A percentile compares a stretch with the other conserved stretches of the same genome.
Evolutionary conservation across 208 protist species (phyloP).

Genomic region (Acanthamoeba quina): DNA sequence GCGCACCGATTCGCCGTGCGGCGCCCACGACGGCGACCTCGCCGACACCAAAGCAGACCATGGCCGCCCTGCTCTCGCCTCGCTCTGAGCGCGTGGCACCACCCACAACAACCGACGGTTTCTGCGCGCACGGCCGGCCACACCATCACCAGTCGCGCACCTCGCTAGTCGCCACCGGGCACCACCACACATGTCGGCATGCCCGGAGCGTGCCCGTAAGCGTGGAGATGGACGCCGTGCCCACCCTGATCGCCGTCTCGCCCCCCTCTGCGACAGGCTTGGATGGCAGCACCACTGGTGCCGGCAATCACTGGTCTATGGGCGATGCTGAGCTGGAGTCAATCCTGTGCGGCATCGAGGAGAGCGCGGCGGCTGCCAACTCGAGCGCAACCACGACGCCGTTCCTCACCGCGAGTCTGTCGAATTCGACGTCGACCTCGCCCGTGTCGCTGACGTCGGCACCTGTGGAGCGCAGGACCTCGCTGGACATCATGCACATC

Average conservation of each 20-base stretch:
- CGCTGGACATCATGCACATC: conserved; percentile 49
- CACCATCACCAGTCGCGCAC: background rate
- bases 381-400: background rate
- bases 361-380: background rate
- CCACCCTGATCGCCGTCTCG: background rate
- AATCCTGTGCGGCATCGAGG: background rate
- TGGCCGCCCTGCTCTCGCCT: background rate
- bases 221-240: background rate
- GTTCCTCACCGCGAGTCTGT: background rate
- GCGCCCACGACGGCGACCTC: background rate
- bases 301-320: background rate
- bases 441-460: background rate
- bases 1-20: background rate
- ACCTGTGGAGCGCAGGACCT: background rate
- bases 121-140: background rate
- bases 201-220: background rate
- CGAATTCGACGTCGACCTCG: background rate
- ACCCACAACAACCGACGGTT: background rate
- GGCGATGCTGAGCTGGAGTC: background rate
- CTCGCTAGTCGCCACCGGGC: background rate
- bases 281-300: background rate
- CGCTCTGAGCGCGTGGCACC: background rate
- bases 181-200: background rate
- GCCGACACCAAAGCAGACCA: background rate
- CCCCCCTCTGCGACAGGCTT: background rate